phyloP scores from a whole-genome alignment of 2,329 filamentous ascomycete genomes.

The Aspergillus novoparasiticus region DNA sequence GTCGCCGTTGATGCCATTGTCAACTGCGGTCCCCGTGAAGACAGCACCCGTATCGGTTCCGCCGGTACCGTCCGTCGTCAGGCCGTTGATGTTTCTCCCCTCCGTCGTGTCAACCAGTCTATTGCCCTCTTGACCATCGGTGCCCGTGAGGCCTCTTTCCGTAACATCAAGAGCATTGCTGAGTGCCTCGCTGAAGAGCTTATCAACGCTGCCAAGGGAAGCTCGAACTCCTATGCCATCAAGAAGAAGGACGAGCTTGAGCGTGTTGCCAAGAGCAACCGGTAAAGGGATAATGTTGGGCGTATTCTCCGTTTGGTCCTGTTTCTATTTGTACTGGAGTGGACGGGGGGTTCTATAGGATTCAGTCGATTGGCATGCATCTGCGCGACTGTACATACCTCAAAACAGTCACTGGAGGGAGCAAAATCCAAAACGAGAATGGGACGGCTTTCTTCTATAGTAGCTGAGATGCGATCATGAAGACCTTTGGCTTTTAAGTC shows the following conservation, averaged over 20 bases:
- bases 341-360: constrained; percentile 44
- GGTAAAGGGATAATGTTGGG: constrained; percentile 68
- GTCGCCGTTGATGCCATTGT: constrained; percentile 98
- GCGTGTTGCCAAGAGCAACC: constrained; percentile 99
- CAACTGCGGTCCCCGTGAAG: constrained; percentile 99
- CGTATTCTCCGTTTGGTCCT: constrained; percentile 44
- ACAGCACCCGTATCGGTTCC: constrained; percentile 98
- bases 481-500: constrained; percentile 30
- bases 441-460: constrained; percentile 43
- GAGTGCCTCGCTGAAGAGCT: constrained; percentile 99
- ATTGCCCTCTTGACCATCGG: constrained; percentile 98
- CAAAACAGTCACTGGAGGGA: constrained; percentile 40
- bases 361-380: constrained; percentile 46
- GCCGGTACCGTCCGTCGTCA: constrained; percentile 99
- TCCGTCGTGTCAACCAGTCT: constrained; percentile 99
- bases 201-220: constrained; percentile 99
- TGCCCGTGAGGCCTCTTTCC: constrained; percentile 98
- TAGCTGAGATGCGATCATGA: constrained; percentile 48
- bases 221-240: constrained; percentile 99
- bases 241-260: constrained; percentile 99
- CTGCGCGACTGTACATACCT: constrained; percentile 45
- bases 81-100: constrained; percentile 99
- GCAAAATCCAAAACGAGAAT: constrained; percentile 41
- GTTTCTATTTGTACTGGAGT: constrained; percentile 44
- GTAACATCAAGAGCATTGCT: constrained; percentile 99